Conservation (phyloP, 1,284 basidiomycete genomes). For the Leccinum subfulvum region DNA sequence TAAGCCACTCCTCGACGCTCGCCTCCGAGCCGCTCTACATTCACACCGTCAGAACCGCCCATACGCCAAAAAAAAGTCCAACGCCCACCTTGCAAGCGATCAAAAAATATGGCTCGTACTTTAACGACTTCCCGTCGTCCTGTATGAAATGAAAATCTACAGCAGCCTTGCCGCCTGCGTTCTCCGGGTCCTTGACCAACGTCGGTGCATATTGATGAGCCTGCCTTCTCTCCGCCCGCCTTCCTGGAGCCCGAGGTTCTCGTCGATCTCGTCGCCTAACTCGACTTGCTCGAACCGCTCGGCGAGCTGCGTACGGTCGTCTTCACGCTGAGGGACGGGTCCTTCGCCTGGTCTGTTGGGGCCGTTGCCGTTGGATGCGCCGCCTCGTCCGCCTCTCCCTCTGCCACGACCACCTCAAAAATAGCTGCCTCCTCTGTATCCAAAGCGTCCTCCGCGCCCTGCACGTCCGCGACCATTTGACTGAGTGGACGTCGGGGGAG, state of each 20-base stretch:
- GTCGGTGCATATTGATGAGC: conserved; percentile 99
- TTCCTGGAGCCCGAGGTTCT: conserved; percentile 90
- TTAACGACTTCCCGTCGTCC: conserved; percentile 96
- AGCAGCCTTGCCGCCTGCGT: conserved; percentile 79
- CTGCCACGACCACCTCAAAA: conserved; percentile 42
- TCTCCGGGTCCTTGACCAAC: conserved; percentile 79
- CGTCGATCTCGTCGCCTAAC: conserved; percentile 85
- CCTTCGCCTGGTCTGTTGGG: conserved; percentile 42
- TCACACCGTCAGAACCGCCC: conserved; percentile 1
- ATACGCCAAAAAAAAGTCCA: background rate
- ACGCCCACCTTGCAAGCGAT: conserved; percentile 82
- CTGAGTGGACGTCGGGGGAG: background rate
- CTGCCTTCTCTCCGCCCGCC: conserved; percentile 80
- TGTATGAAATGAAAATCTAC: conserved; percentile 99
- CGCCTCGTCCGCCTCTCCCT: conserved; percentile 53
- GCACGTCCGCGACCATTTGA: conserved; percentile 42
- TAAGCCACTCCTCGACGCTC: conserved; percentile 92
- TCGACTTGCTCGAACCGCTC: conserved; percentile 82
- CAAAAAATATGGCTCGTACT: conserved; percentile 95
- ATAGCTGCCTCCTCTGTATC: conserved; percentile 42
- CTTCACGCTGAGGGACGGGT: conserved; percentile 67
- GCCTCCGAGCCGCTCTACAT: conserved; percentile 81
- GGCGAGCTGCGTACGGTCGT: conserved; percentile 81
- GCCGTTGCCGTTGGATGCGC: conserved; percentile 35
- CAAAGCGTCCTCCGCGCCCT: conserved; percentile 43